Conservation (phyloP, 2,329 filamentous ascomycete species). For the Hirsutella rhossiliensis region DNA sequence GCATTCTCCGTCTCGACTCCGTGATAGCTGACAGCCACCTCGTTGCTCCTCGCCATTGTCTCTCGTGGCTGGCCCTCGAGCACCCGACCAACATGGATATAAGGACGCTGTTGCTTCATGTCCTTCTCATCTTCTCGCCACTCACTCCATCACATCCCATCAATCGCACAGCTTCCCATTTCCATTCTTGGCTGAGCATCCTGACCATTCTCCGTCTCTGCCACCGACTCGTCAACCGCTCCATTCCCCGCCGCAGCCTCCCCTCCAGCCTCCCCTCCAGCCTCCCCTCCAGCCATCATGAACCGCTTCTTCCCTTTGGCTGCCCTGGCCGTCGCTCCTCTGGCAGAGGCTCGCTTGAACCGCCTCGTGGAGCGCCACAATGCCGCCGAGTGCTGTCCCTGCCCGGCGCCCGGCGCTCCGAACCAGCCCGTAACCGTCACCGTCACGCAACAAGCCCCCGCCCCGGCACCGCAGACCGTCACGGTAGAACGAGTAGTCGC, state of each 20-base stretch:
- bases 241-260: background rate
- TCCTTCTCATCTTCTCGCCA: background rate
- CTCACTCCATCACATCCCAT: slow-evolving; percentile 1
- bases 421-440: slow-evolving; percentile 11
- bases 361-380: slow-evolving; percentile 8
- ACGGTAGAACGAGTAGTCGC: slow-evolving; percentile 8
- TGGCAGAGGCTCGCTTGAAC: slow-evolving; percentile 14
- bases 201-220: background rate
- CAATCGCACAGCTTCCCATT: background rate
- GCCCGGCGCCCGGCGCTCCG: slow-evolving; percentile 8
- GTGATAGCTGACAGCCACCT: too few species aligned
- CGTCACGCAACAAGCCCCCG: slow-evolving; percentile 11
- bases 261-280: background rate
- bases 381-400: slow-evolving; percentile 17
- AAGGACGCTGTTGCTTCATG: background rate
- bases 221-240: background rate
- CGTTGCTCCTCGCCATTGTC: background rate
- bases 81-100: slow-evolving; percentile 1
- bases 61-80: background rate
- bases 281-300: slow-evolving; percentile 7
- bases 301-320: slow-evolving; percentile 12
- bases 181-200: background rate
- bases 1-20: background rate
- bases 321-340: slow-evolving; percentile 12
- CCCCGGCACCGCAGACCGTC: slow-evolving; percentile 6